These are phyloP conservation scores for Cordyceps cateniannulata DNA, from an alignment of 2,329 filamentous ascomycete genomes.

Conservation along the genomic window DNA sequence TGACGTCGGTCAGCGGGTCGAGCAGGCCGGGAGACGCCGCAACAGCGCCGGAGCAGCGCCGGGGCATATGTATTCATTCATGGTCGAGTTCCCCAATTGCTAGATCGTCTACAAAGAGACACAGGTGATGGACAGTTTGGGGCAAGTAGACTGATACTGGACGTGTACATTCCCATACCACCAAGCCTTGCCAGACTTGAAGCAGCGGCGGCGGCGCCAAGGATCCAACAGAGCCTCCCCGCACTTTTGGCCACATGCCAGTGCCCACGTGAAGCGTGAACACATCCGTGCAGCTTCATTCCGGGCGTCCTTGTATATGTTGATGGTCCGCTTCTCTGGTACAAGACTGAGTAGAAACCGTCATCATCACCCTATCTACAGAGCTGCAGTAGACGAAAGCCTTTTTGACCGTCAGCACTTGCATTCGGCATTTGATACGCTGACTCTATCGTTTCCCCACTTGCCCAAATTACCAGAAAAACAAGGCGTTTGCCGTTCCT, in stretches of 20 bases:
- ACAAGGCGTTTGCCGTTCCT: background rate
- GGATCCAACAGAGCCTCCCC: background rate
- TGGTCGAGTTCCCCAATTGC: background rate
- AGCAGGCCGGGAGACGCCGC: background rate
- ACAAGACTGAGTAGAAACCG: background rate
- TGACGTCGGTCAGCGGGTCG: slow-evolving; percentile 3
- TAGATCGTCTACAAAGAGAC: background rate
- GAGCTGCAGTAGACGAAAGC: background rate
- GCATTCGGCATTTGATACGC: background rate
- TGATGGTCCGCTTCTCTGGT: background rate
- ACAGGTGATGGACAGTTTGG: background rate
- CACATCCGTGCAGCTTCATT: background rate
- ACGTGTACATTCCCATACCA: too few species aligned
- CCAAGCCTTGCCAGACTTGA: background rate
- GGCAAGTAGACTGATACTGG: too few species aligned
- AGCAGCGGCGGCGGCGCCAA: background rate
- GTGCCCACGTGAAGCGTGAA: slow-evolving; percentile 10
- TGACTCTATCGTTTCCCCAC: background rate
- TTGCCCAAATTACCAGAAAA: background rate
- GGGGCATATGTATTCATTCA: background rate
- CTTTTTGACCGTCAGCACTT: background rate
- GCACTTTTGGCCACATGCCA: slow-evolving; percentile 11
- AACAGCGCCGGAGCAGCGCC: background rate
- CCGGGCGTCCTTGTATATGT: too few species aligned
- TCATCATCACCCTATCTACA: background rate